Evolutionary conservation across 306 rosid genomes (phyloP), one percentile per base, ranked within the genome.

Genomic region (Dicorynia guianensis): DNA sequence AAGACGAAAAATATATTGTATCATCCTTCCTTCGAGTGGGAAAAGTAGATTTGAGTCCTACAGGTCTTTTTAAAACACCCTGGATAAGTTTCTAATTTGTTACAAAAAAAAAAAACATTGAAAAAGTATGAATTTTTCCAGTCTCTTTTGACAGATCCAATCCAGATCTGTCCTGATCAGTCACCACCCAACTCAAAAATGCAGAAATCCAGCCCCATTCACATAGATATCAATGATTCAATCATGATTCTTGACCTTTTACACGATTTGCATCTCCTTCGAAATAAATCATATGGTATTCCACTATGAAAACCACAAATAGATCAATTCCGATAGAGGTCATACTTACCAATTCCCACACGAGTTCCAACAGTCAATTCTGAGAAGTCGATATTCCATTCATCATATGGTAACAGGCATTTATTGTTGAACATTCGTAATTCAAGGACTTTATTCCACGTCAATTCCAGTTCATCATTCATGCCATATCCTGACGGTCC

Each of bases 321-420:
- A 10, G 7, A 4, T 15, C 1, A 5, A 80, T 35, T 73, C 54
- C 7, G 3, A 59, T 62, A 80, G 52, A 73, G 64, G 60, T 18
- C 50, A 80, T 76, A 61, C 89, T 76, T 82, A 92, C 99, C 99
- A 42, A 95, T 92, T 73, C 99, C 99, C 71, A 95, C 93, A 60
- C 99, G 99, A 58, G 92, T 95, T 86, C 97, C 97, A 65, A 95
- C 97, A 47, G 85, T 90, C 80, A 95, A 82, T 83, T 95, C 99
- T 8, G 92, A 77, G 89, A 80, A 95, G 83, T 95, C 91, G 43
- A 95, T 89, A 71, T 89, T 89, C 99, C 99, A 95, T 69, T 86
- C 97, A 68, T 87, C 87, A 83, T 86, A 95, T 63, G 97, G 93
- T 72, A 95, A 84, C 48, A 95, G 80, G 72, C 96, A 87, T 71